Evolutionary conservation across 805 yeast genomes (phyloP), one percentile per base, ranked within the genome.

Genomic region (Metschnikowia sp.): DNA sequence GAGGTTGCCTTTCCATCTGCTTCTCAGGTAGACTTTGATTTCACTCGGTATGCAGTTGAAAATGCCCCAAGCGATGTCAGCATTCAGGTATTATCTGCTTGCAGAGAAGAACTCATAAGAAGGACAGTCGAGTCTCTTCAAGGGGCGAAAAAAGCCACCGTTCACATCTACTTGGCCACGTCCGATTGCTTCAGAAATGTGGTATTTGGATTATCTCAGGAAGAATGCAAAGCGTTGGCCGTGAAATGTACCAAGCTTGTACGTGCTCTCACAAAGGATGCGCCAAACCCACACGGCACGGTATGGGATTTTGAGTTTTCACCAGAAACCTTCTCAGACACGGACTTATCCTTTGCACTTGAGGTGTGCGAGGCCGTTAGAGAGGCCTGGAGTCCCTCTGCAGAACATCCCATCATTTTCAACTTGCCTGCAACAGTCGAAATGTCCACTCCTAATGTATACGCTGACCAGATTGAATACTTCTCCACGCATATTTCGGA

Each of bases 391-490:
- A 79, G 64, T 29, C 92, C 94, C 30, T 62, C 83, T 3, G 75
- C 47, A 19, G 83, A 79, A 35, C 71, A 73, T 49, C 90, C 90
- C 41, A 84, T 86, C 51, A 84, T 87, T 52, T 86, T 86, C 72
- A 86, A 86, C 65, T 73, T 86, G 51, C 95, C 95, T 4, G 94
- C 95, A 19, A 86, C 95, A 11, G 92, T 86, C 15, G 95, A 86
- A 67, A 79, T 86, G 81, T 62, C 88, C 15, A 81, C 89, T 12
- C 95, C 95, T 38, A 87, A 86, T 56, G 80, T 86, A 19, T 86
- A 83, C 60, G 95, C 95, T 36, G 95, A 86, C 63, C 94, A 86
- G 73, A 82, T 86, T 49, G 95, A 86, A 72, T 85, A 78, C 64
- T 86, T 86, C 58, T 62, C 80, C 40, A 79, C 78, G 12, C 69